These are phyloP conservation scores for Curvularia sp. DNA, from an alignment of 2,329 filamentous ascomycete genomes.

Conservation along the genomic window DNA sequence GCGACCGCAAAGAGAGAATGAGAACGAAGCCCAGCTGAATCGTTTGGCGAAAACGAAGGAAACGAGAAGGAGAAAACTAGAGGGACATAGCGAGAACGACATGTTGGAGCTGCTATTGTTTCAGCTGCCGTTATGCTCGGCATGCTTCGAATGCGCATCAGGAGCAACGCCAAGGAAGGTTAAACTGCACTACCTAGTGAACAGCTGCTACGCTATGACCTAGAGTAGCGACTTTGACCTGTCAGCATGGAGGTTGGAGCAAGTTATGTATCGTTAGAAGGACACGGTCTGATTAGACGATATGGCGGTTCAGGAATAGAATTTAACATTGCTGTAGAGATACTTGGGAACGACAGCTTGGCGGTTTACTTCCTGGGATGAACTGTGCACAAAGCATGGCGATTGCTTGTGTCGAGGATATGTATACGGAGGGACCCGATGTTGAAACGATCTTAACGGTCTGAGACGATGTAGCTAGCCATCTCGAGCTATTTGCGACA, in stretches of 20 bases:
- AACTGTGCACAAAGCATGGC: background rate
- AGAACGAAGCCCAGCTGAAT: background rate
- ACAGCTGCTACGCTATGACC: background rate
- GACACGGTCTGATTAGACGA: background rate
- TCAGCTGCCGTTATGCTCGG: constrained; percentile 2
- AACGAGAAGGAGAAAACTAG: background rate
- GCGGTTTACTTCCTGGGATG: background rate
- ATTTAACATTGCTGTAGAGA: background rate
- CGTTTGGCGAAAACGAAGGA: background rate
- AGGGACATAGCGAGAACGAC: background rate
- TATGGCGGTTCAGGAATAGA: background rate
- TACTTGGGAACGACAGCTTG: background rate
- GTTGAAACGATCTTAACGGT: constrained; percentile 1
- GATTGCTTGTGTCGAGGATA: background rate
- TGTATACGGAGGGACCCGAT: background rate
- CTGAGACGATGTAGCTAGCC: constrained; percentile 1
- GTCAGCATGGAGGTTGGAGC: background rate
- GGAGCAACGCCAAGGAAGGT: constrained; percentile 1
- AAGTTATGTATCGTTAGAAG: background rate
- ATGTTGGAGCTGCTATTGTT: background rate
- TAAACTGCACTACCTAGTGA: background rate
- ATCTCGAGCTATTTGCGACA: background rate
- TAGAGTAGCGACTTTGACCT: background rate
- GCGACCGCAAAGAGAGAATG: background rate
- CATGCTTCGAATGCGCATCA: background rate